These are phyloP conservation scores for Asterophora lycoperdoides DNA, from an alignment of 768 basidiomycete species.

Conservation along the genomic window DNA sequence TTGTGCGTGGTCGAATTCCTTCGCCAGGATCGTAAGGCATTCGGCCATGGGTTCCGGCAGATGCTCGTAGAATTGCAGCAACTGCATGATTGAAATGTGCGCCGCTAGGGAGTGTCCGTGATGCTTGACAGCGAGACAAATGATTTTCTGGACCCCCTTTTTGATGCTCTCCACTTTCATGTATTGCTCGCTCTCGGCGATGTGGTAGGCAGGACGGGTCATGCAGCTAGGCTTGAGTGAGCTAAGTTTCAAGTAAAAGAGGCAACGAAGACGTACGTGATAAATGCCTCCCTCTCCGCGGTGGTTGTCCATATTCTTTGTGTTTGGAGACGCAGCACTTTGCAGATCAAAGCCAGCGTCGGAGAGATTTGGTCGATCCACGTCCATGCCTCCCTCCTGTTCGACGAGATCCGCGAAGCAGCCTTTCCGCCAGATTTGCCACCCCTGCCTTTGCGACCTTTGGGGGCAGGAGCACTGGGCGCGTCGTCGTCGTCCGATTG, in stretches of 20 bases:
- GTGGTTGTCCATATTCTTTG: constrained; percentile 89
- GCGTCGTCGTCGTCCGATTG: constrained; percentile 40
- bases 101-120: constrained; percentile 81
- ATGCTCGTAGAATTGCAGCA: constrained; percentile 91
- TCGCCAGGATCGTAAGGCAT: constrained; percentile 69
- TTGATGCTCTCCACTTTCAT: constrained; percentile 78
- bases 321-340: constrained; percentile 59
- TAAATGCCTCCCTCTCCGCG: constrained; percentile 80
- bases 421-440: constrained; percentile 44
- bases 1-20: constrained; percentile 85
- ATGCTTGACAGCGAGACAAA: constrained; percentile 89
- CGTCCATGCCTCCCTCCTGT: constrained; percentile 56
- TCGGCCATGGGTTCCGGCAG: constrained; percentile 94
- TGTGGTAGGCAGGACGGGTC: constrained; percentile 81
- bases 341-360: constrained; percentile 66
- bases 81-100: constrained; percentile 88
- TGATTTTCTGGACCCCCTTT: constrained; percentile 77
- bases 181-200: constrained; percentile 81
- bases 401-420: constrained; percentile 33
- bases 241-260: background rate
- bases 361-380: constrained; percentile 77
- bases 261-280: constrained; percentile 54
- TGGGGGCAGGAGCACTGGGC: constrained; percentile 34
- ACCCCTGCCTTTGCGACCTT: constrained; percentile 54
- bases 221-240: constrained; percentile 59